These are phyloP conservation scores for Colletotrichum karsti DNA, from an alignment of 2,329 filamentous ascomycete genomes.

Conservation along the genomic window DNA sequence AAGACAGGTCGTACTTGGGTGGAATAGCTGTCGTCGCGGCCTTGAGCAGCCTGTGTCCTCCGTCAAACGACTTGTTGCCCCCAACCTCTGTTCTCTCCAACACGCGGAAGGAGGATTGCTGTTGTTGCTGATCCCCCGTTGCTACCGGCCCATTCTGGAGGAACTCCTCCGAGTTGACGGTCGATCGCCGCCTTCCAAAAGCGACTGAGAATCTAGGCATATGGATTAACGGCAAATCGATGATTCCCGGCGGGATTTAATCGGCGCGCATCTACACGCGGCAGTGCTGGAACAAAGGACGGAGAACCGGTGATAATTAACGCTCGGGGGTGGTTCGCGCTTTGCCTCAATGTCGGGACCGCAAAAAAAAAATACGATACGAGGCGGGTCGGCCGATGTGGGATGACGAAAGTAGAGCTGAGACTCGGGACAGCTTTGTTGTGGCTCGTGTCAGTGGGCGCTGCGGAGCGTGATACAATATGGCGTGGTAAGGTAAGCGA, in stretches of 20 bases:
- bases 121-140: constrained; percentile 41
- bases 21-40: constrained; percentile 42
- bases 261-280: constrained; percentile 10
- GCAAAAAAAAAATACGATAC: constrained; percentile 13
- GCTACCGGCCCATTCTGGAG: constrained; percentile 60
- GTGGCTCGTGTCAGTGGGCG: constrained; percentile 27
- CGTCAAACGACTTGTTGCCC: constrained; percentile 58
- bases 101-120: constrained; percentile 63
- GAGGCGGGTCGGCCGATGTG: constrained; percentile 28
- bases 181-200: constrained; percentile 68
- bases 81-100: constrained; percentile 60
- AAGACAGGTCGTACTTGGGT: constrained; percentile 45
- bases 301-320: neutral
- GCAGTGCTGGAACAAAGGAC: neutral
- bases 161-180: constrained; percentile 61
- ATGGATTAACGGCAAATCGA: constrained; percentile 45
- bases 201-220: constrained; percentile 71
- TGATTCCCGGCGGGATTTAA: constrained; percentile 12
- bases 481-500: constrained; percentile 4
- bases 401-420: constrained; percentile 28
- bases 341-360: constrained; percentile 10
- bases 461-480: constrained; percentile 14
- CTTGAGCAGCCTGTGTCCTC: constrained; percentile 52
- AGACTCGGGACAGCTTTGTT: constrained; percentile 26
- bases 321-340: neutral